Base-by-base conservation (phyloP, 2,329 filamentous ascomycete species). In the Fusarium sambucinum region DNA sequence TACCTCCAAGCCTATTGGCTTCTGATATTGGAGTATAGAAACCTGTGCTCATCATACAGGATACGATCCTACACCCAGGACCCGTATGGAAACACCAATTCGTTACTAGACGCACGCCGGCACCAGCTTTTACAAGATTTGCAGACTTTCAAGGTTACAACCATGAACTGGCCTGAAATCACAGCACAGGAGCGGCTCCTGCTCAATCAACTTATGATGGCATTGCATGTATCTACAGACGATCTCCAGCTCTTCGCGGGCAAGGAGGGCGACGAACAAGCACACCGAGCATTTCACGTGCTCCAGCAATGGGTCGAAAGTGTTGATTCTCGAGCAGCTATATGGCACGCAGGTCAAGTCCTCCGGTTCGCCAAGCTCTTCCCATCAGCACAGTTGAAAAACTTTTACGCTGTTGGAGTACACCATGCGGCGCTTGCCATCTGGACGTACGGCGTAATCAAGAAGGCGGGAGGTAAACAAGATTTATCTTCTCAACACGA, bases 271-370 rank as follows among this genome's bases (percentile, higher is more conserved):
- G 86, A 89, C 63, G 88, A 90, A 33, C 87, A 91, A 73, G 89
- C 89, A 6, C 83, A 86, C 6, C 79, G 84, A 9, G 83, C 88
- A 16, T 89, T 88, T 64, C 84, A 87, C 0, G 79, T 83, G 0
- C 79, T 91, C 10, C 84, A 86, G 59, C 81, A 86, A 27, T 91
- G 89, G 89, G 83, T 82, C 1, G 81, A 82, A 33, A 88, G 82
- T 38, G 72, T 79, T 2, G 83, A 87, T 23, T 85, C 88, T 10
- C 82, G 89, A 29, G 85, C 86, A 63, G 86, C 89, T 12, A 74
- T 92, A 1, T 92, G 87, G 85, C 88, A 90, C 68, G 90, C 90
- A 2, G 90, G 88, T 0, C 90, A 92, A 75, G 83, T 91, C 2
- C 75, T 92, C 7, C 84, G 88, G 10, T 84, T 86, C 40, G 89